These are phyloP conservation scores for Fusarium nurragi DNA, from an alignment of 2,329 filamentous ascomycete species.

Conservation along the genomic window DNA sequence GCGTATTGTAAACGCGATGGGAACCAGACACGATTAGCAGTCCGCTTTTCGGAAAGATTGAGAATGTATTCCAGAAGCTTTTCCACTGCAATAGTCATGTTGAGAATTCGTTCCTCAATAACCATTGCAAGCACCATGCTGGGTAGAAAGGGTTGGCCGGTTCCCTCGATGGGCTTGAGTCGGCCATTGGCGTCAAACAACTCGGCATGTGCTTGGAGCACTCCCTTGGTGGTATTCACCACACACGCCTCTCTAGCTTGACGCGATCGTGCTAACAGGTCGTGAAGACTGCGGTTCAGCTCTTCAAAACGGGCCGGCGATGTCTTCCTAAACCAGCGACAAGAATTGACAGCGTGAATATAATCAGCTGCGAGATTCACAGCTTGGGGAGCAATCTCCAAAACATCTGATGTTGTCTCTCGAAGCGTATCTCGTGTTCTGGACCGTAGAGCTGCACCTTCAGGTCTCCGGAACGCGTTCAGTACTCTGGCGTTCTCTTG, in stretches of 20 bases:
- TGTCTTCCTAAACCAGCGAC: constrained; percentile 45
- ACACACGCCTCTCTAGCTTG: constrained; percentile 42
- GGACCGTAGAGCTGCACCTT: constrained; percentile 45
- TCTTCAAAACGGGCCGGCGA: constrained; percentile 36
- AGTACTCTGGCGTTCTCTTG: constrained; percentile 49
- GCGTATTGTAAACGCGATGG: constrained; percentile 54
- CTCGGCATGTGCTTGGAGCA: constrained; percentile 52
- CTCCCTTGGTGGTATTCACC: constrained; percentile 51
- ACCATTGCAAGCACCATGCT: constrained; percentile 59
- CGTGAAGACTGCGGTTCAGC: constrained; percentile 29
- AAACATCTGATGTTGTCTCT: constrained; percentile 42
- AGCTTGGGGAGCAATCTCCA: constrained; percentile 39
- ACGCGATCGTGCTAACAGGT: constrained; percentile 43
- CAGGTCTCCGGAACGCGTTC: constrained; percentile 51
- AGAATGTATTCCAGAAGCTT: constrained; percentile 51
- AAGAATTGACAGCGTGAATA: constrained; percentile 44
- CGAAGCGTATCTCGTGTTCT: constrained; percentile 49
- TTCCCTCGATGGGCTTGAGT: constrained; percentile 44
- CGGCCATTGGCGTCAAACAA: constrained; percentile 55
- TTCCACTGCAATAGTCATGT: constrained; percentile 43
- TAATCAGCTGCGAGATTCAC: constrained; percentile 39
- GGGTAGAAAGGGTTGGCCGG: constrained; percentile 44
- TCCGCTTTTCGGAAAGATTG: constrained; percentile 49
- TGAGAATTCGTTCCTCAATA: constrained; percentile 55
- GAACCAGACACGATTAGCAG: constrained; percentile 53